These are phyloP conservation scores for Powellomyces hirtus DNA, from an alignment of 192 early-diverging fungal species.

Conservation along the genomic window DNA sequence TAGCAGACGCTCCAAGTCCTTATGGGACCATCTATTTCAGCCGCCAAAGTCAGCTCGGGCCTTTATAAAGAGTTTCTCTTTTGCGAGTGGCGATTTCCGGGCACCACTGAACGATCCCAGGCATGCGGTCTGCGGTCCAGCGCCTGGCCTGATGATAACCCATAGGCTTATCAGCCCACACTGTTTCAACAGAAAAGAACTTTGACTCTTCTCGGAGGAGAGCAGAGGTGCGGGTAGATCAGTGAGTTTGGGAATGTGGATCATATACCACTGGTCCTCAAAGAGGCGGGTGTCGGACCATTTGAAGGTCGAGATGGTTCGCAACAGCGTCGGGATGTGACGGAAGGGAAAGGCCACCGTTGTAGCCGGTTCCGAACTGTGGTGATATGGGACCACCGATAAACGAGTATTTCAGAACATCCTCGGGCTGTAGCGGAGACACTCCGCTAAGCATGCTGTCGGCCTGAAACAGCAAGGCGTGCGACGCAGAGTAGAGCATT, in stretches of 20 bases:
- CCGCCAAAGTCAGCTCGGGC: too few relatives aligned
- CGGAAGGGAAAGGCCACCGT: constrained; percentile 11
- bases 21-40: too few relatives aligned
- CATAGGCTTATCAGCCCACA: not conserved
- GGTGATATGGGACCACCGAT: not conserved
- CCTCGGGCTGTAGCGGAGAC: not conserved
- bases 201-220: not conserved
- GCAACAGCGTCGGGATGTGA: not conserved
- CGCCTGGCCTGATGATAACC: constrained; percentile 7
- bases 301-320: not conserved
- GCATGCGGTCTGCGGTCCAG: not conserved
- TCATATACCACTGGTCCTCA: not conserved
- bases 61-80: too few relatives aligned
- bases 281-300: not conserved
- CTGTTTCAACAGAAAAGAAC: not conserved
- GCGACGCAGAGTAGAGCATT: not conserved
- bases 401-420: not conserved
- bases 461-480: constrained; percentile 11
- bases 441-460: constrained; percentile 6
- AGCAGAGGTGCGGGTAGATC: not conserved
- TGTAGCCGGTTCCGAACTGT: not conserved
- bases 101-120: too few relatives aligned
- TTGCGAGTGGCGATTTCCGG: too few relatives aligned
- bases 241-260: not conserved
- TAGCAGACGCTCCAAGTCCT: too few relatives aligned